Base-by-base conservation (phyloP, 2,329 filamentous ascomycete species). In the Colletotrichum sp. region DNA sequence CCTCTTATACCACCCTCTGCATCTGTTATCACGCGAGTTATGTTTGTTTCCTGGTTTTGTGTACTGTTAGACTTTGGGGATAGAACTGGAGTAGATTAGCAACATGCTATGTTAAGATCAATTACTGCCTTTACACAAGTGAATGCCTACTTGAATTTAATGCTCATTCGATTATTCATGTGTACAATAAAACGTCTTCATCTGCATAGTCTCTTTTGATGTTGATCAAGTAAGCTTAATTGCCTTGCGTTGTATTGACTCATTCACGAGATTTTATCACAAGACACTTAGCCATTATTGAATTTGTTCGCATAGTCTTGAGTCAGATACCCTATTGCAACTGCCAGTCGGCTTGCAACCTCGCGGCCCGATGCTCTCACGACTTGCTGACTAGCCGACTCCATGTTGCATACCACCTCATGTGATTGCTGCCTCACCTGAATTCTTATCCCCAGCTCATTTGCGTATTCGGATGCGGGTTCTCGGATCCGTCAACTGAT, bases 1-100 rank as follows among this genome's bases (percentile, higher is more conserved):
- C 48, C 71, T 65, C 36, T 66, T 52, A 69, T 74, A 76, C 73
- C 74, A 74, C 24, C 34, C 36, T 48, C 44, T 44, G 24, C 24
- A 74, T 36, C 36, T 66, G 30, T 32, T 48, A 52, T 66, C 32
- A 65, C 24, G 74, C 74, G 48, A 74, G n/a, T 52, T 65, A 64
- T 73, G 71, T 65, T 73, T 72, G 62, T 39, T 12, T 63, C 52
- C 39, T 63, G n/a, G n/a, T 63, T 68, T 28, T 64, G n/a, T 64
- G 55, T 57, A 57, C 36, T 60, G 18, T 70, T 76, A 66, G 34
- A 74, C 18, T 10, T 59, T 34, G 39, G 62, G 16, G 24, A 55
- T 68, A 66, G 59, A 52, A 34, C 12, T 28, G 26, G 28, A 34
- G 73, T 69, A 69, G 64, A 68, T 16, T 32, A 60, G 28, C 55